phyloP scores from a whole-genome alignment of 352 stramenopile genomes.

The Pythium grandisporangium region DNA sequence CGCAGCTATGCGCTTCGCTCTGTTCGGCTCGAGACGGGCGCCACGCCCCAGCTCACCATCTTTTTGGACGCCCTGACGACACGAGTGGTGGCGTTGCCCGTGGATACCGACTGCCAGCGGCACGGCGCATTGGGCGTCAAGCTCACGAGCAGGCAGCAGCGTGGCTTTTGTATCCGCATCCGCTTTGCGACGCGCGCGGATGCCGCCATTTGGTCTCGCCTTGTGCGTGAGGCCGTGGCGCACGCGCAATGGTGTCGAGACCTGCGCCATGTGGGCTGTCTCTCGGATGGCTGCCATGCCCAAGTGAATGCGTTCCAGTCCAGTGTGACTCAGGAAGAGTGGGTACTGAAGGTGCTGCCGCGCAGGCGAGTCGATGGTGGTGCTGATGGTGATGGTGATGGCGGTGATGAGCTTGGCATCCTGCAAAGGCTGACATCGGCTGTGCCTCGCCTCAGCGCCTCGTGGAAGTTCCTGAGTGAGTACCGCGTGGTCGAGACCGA shows the following conservation, averaged over 20 bases:
- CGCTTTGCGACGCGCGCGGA: slow-evolving; percentile 44
- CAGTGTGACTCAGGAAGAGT: slow-evolving; percentile 12
- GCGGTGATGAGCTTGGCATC: no score
- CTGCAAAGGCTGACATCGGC: slow-evolving; percentile 34
- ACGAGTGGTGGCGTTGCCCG: slow-evolving; percentile 12
- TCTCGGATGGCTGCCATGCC: slow-evolving; percentile 4
- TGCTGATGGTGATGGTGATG: slow-evolving; percentile 22
- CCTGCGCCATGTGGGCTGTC: slow-evolving; percentile 12
- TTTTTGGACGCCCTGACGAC: slow-evolving; percentile 5
- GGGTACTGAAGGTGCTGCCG: slow-evolving; percentile 34
- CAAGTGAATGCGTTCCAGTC: slow-evolving; percentile 12
- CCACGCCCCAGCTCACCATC: slow-evolving; percentile 16
- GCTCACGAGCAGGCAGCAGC: slow-evolving; percentile 16
- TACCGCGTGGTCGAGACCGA: slow-evolving; percentile 47
- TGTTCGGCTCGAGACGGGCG: slow-evolving; percentile 25
- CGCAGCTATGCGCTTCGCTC: slow-evolving; percentile 31
- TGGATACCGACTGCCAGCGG: slow-evolving; percentile 21
- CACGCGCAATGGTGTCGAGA: slow-evolving; percentile 27
- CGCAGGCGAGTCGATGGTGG: slow-evolving; percentile 8
- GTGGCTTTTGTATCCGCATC: slow-evolving; percentile 21
- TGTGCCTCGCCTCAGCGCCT: slow-evolving; percentile 2
- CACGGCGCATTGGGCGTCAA: slow-evolving; percentile 18
- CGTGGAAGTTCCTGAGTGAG: slow-evolving; percentile 16
- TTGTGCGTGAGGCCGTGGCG: slow-evolving; percentile 24
- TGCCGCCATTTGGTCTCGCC: slow-evolving; percentile 31